Evolutionary conservation across 179 eudicot species (phyloP).

Genomic region (Silene noctiflora): DNA sequence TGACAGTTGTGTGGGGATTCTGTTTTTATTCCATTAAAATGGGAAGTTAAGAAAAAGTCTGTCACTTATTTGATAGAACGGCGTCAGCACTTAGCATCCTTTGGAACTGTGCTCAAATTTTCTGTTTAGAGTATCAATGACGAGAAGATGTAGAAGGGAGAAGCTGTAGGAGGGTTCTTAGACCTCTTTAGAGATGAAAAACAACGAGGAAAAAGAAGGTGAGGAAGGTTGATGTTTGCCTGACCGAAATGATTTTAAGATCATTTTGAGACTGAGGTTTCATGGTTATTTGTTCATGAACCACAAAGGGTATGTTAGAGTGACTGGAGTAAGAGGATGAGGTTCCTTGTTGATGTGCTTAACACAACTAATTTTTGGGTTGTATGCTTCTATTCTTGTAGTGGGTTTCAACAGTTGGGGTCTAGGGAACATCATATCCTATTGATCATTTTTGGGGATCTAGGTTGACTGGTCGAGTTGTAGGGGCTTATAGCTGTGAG

Average conservation of each 20-base stretch:
- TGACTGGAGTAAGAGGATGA: too few relatives aligned
- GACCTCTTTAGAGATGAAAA: neutral
- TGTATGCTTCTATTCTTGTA: neutral
- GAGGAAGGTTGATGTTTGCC: neutral
- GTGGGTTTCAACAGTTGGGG: too few relatives aligned
- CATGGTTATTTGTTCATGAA: too few relatives aligned
- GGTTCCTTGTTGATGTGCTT: constrained; percentile 5
- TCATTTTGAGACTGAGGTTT: neutral
- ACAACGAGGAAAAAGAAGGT: neutral
- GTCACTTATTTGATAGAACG: too few relatives aligned
- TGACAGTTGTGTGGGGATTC: too few relatives aligned
- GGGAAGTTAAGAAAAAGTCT: too few relatives aligned
- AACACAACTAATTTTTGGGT: neutral
- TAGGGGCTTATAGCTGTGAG: neutral
- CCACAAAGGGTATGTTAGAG: too few relatives aligned
- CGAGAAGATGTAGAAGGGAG: neutral
- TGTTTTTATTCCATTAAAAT: too few relatives aligned
- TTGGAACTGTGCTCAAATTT: neutral
- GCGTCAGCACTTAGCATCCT: too few relatives aligned
- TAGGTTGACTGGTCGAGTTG: neutral
- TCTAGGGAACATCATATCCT: too few relatives aligned
- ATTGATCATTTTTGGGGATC: too few relatives aligned
- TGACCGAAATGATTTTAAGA: neutral
- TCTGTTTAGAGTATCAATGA: neutral
- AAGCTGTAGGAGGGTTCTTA: neutral